A percentile compares a stretch with the other conserved stretches of the same genome.
Evolutionary conservation across 1,139 yeast genomes (phyloP).

Genomic region (Pichia sp.): DNA sequence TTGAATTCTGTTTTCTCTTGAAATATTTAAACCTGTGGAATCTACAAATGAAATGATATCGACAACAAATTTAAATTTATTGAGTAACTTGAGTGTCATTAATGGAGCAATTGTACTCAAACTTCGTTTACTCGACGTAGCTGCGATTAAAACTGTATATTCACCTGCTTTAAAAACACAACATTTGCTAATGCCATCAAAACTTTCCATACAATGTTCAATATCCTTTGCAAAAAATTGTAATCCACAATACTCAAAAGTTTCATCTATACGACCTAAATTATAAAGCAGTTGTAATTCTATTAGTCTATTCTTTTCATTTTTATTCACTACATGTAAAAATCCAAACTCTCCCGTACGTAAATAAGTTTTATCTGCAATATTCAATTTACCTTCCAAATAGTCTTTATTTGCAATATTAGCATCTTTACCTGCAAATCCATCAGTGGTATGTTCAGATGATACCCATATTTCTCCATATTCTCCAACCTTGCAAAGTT

Average conservation of each 20-base stretch:
- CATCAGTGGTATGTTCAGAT: constrained; percentile 69
- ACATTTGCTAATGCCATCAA: constrained; percentile 15
- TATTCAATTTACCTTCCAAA: constrained; percentile 24
- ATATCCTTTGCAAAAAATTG: constrained; percentile 87
- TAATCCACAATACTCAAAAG: constrained; percentile 86
- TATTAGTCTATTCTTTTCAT: constrained; percentile 37
- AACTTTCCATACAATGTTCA: constrained; percentile 64
- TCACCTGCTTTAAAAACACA: constrained; percentile 75
- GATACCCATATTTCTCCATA: constrained; percentile 97
- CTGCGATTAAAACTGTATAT: constrained; percentile 72
- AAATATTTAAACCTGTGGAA: constrained; percentile 57
- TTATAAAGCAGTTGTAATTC: constrained; percentile 80
- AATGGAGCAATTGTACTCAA: constrained; percentile 78
- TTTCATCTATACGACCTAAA: constrained; percentile 78
- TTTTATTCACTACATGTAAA: constrained; percentile 48
- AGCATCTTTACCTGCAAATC: constrained; percentile 41
- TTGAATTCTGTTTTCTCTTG: constrained; percentile 70
- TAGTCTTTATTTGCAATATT: constrained; percentile 17
- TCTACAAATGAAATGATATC: constrained; percentile 81
- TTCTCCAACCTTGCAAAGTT: constrained; percentile 84
- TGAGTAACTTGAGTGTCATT: constrained; percentile 69
- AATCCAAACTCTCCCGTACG: constrained; percentile 96
- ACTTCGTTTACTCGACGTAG: constrained; percentile 33
- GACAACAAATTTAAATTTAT: constrained; percentile 77
- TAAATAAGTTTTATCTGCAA: constrained; percentile 65